These are phyloP conservation scores for Acanthamoeba culbertsoni DNA, from an alignment of 208 protist genomes.

Conservation along the genomic window DNA sequence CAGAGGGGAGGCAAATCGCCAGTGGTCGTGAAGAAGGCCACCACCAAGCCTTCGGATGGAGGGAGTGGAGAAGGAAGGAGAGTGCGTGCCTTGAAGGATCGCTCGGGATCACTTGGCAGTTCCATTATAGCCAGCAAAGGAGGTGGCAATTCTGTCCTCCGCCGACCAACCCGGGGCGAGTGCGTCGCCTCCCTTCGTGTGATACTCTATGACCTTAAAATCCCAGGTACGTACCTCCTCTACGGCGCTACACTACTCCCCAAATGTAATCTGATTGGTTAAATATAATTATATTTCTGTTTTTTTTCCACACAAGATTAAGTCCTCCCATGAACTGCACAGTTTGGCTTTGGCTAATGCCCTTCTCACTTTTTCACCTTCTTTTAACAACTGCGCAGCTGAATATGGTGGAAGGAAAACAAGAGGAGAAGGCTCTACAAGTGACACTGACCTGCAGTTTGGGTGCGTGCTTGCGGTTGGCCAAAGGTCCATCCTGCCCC, in stretches of 20 bases:
- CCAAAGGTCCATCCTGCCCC: not conserved
- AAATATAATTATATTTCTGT: not conserved
- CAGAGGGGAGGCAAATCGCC: too few relatives aligned
- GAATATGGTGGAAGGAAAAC: not conserved
- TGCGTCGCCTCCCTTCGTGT: constrained; percentile 39
- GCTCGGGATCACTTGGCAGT: not conserved
- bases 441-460: not conserved
- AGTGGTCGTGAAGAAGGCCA: too few relatives aligned
- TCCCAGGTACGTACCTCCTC: not conserved
- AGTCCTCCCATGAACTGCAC: too few relatives aligned
- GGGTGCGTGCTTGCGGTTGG: not conserved
- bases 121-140: constrained; percentile 33
- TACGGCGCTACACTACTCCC: not conserved
- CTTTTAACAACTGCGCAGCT: not conserved
- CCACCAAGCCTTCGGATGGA: too few relatives aligned
- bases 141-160: not conserved
- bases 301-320: not conserved
- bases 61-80: not conserved
- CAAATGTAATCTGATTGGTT: not conserved
- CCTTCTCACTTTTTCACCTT: not conserved
- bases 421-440: not conserved
- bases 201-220: constrained; percentile 1
- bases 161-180: not conserved
- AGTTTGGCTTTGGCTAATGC: too few relatives aligned
- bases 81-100: not conserved